Evolutionary conservation across 164 flowering plant genomes (phyloP), one percentile per base, ranked within the genome.

Genomic region (Umbellularia californica): DNA sequence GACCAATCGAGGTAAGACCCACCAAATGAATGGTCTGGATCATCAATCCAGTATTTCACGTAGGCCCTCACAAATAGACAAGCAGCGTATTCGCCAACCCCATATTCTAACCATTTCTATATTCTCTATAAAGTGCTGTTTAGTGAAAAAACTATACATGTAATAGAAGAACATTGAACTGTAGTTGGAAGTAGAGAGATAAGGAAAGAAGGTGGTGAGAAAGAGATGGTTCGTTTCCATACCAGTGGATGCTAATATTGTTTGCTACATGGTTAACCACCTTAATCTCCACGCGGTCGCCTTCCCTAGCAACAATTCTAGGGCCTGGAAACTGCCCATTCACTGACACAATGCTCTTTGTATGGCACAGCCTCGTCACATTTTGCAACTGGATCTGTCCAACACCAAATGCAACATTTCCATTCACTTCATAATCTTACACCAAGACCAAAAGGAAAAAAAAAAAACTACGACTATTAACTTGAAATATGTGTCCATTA

Each of bases 281-380:
- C 79, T 86, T 86, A 69, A 91, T 76, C 0, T 86, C 66, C 4
- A 91, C 79, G 12, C 85, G 70, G 35, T 91, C 93, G 6, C 95
- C 93, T 78, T 91, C 95, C 55, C 92, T 81, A 0, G 92, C 90
- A 1, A 85, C 80, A 62, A 91, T 83, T 3, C 75, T 78, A 65
- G 95, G 93, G n/a, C 95, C 93, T 0, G 92, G 95, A 71, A 85
- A 84, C 75, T 84, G 77, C n/a, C 90, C 92, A 71, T 91, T 91
- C 2, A 91, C 90, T 0, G 89, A 88, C 68, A 85, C 79, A 24
- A 90, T 85, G 80, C 82, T 87, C 87, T 84, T 91, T 0, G 90
- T 87, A 51, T 84, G 87, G 82, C 96, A 91, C 72, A 91, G 65
- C 23, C 96, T 76, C 6, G 88, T 88, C 62, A 87, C 84, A 58